Base-by-base conservation (phyloP, 2,329 filamentous ascomycete genomes). In the Dactylellina parvicollis region DNA sequence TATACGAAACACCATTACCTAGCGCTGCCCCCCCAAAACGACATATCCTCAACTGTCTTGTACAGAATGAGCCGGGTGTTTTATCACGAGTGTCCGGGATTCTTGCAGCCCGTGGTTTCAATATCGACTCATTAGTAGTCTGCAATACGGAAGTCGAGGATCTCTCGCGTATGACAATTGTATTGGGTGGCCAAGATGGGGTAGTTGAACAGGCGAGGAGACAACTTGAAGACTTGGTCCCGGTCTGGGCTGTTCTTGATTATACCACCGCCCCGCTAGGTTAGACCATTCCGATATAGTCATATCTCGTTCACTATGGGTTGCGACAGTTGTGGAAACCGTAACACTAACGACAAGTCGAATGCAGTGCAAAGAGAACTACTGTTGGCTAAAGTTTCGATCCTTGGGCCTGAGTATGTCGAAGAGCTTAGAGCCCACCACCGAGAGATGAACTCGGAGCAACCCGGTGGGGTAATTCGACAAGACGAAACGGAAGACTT, bases 61-160 rank as follows among this genome's bases (percentile, higher is more conserved):
- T 99, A 74, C 95, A 99, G 83, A 99, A 99, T 83, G 95, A 99
- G 84, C 95, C 95, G 10, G 95, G 95, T 83, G 95, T 99, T 66
- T 85, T 99, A 69, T 98, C 94, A 57, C 92, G 95, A 73, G 92
- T 99, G 8, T 98, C 95, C 0, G 95, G 95, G 62, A 98, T 99
- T 80, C 85, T 99, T 32, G 95, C 95, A 10, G 95, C 95, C 44
- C 88, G 95, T 70, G 95, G 95, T 76, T 99, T 99, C 88, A 99
- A 99, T 85, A 99, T 99, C 79, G 95, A 99, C 86, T 96, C 91
- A 61, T 85, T 99, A 75, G 95, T 99, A 62, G 95, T 99, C 74
- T 99, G 95, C 85, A 95, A 91, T 82, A 99, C 95, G 75, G 95
- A 99, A 83, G 93, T 99, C 24, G 91, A 94, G 78, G 95, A 99